Evolutionary conservation across 108 stramenopile genomes (phyloP).

Genomic region (Fistulifera pelliculosa): DNA sequence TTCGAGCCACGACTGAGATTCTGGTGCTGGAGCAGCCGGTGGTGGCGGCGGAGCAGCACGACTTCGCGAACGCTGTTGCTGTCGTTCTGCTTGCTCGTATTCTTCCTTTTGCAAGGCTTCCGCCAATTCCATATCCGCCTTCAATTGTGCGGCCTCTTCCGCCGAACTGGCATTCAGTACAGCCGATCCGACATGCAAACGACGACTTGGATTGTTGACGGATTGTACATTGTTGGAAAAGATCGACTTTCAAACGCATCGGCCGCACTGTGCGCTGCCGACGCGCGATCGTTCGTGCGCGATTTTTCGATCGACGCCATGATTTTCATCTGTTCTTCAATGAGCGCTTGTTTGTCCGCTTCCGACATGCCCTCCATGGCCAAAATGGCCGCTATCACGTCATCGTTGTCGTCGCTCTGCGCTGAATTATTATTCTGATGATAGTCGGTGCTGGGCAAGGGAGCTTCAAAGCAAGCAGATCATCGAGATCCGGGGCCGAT

Average conservation of each 20-base stretch:
- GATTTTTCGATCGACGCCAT: conserved; percentile 59
- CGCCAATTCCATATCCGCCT: conserved; percentile 65
- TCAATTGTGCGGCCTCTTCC: conserved; percentile 36
- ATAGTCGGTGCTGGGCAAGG: conserved; percentile 1
- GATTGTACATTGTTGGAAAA: background rate
- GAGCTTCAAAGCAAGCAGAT: conserved; percentile 3
- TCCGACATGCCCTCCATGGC: conserved; percentile 12
- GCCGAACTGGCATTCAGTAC: background rate
- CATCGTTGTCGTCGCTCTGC: background rate
- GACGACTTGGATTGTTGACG: conserved; percentile 4
- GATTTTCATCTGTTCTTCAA: conserved; percentile 67
- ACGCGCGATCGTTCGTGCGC: conserved; percentile 31
- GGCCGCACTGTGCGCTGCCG: conserved; percentile 19
- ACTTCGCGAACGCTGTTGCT: background rate
- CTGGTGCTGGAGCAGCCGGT: conserved; percentile 13
- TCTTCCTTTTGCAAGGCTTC: conserved; percentile 71
- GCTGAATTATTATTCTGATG: too few relatives aligned
- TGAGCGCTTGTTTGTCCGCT: conserved; percentile 47
- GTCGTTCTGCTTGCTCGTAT: conserved; percentile 30
- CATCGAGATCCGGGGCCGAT: conserved; percentile 30
- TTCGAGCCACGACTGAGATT: conserved; percentile 26
- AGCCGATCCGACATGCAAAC: background rate
- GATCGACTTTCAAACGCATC: conserved; percentile 37
- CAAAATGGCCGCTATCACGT: conserved; percentile 5
- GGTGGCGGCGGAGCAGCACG: conserved; percentile 2